Conservation (phyloP, 2,329 filamentous ascomycete genomes). For the Passalora sequoiae region DNA sequence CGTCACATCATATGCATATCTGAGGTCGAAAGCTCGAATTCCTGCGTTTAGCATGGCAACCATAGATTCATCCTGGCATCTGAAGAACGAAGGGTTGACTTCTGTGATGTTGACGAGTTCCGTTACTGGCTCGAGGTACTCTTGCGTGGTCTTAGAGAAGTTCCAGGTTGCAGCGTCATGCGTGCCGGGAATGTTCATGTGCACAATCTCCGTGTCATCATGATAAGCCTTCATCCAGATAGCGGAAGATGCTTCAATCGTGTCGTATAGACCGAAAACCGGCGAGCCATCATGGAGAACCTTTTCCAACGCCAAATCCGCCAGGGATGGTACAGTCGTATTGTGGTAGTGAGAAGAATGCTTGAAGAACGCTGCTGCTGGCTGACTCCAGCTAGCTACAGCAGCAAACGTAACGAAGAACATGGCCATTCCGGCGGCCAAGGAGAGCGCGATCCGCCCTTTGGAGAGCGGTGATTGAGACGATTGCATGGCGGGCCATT, state of each 20-base stretch:
- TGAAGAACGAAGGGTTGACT: conserved; percentile 35
- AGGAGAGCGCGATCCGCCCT: conserved; percentile 9
- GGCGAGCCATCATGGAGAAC: conserved; percentile 40
- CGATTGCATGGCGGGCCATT: conserved; percentile 9
- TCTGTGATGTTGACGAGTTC: conserved; percentile 35
- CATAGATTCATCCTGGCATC: conserved; percentile 42
- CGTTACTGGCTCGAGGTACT: conserved; percentile 38
- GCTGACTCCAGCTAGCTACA: conserved; percentile 10
- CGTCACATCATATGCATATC: conserved; percentile 47
- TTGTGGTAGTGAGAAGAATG: conserved; percentile 1
- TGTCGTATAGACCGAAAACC: conserved; percentile 37
- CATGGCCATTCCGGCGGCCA: conserved; percentile 10
- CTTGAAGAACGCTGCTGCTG: conserved; percentile 8
- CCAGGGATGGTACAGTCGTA: conserved; percentile 18
- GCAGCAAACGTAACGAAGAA: conserved; percentile 15
- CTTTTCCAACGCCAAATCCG: conserved; percentile 39
- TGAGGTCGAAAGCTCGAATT: conserved; percentile 48
- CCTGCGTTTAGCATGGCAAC: conserved; percentile 42
- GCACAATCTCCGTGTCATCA: conserved; percentile 41
- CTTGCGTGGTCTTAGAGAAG: conserved; percentile 43
- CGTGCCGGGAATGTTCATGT: conserved; percentile 49
- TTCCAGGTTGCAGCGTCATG: conserved; percentile 52
- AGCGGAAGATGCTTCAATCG: conserved; percentile 26
- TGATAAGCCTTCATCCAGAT: conserved; percentile 46
- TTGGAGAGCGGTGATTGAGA: conserved; percentile 1